Conservation (phyloP, 2,329 filamentous ascomycete species). For the Zasmidium cellare region DNA sequence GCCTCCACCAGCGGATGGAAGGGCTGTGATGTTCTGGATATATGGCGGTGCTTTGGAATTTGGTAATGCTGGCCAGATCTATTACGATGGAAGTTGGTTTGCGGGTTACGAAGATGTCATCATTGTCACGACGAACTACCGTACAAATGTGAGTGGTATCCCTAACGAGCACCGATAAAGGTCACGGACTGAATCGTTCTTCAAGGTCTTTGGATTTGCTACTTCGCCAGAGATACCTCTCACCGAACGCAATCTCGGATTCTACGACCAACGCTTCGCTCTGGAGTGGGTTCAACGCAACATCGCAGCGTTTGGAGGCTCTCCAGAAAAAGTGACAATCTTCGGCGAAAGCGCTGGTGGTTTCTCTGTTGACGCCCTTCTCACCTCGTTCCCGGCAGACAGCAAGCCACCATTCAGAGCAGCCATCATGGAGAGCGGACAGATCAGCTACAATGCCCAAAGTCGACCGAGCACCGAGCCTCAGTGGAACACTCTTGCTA, state of each 20-base stretch:
- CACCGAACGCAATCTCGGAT: slow-evolving; percentile 37
- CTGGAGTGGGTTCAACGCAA: slow-evolving; percentile 41
- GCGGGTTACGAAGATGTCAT: slow-evolving; percentile 38
- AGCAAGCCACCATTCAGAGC: slow-evolving; percentile 35
- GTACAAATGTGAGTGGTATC: slow-evolving; percentile 32
- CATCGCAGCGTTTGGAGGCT: slow-evolving; percentile 39
- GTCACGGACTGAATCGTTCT: slow-evolving; percentile 18
- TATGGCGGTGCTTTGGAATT: slow-evolving; percentile 36
- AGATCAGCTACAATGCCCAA: slow-evolving; percentile 28
- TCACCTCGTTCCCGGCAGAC: slow-evolving; percentile 31
- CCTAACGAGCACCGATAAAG: neutral
- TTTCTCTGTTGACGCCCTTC: slow-evolving; percentile 33
- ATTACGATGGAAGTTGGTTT: slow-evolving; percentile 36
- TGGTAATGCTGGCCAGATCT: slow-evolving; percentile 30
- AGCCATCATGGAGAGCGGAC: slow-evolving; percentile 35
- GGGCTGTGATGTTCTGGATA: slow-evolving; percentile 38
- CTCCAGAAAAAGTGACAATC: slow-evolving; percentile 38
- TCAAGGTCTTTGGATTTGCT: slow-evolving; percentile 41
- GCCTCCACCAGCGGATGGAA: slow-evolving; percentile 27
- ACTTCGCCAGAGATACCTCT: slow-evolving; percentile 36
- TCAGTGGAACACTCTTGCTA: slow-evolving; percentile 29
- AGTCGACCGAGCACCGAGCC: slow-evolving; percentile 18
- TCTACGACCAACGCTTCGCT: slow-evolving; percentile 38
- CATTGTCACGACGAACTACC: slow-evolving; percentile 37
- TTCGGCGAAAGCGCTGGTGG: slow-evolving; percentile 38